Base-by-base conservation (phyloP, 2,329 filamentous ascomycete genomes). In the Stagonosporopsis vannaccii region DNA sequence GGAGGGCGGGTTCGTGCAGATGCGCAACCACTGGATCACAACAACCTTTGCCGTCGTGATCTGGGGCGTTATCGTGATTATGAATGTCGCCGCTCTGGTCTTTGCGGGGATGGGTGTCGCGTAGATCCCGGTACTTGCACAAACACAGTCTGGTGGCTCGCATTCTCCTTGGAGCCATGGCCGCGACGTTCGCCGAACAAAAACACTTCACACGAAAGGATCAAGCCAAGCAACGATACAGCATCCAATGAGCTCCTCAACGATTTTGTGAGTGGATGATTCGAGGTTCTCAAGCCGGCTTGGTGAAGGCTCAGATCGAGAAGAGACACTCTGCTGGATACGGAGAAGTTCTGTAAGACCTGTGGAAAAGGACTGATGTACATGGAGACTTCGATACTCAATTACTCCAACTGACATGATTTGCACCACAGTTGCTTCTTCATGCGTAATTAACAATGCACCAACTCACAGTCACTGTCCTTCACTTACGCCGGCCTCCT, bases 21-120 rank as follows among this genome's bases (percentile, higher is more conserved):
- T 96, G 90, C 81, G 84, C 32, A 95, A 94, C 69, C 81, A 85
- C 44, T 90, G 90, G 85, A 75, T 87, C 50, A 82, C 87, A 7
- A 80, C 85, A 0, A 73, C 75, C 0, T 59, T 92, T 56, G 85
- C 85, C 1, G 74, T 85, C 0, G 11, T 86, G 1, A 84, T 95
- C 42, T 95, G 91, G 91, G 57, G 88, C 1, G 75, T 92, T 25
- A 91, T 95, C 69, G 84, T 87, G 0, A 78, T 90, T 7, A 90
- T 94, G 88, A 93, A 94, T 70, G 81, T 92, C n/a, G 88, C 90
- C 0, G 84, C 91, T 59, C 71, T 93, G 62, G 90, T 91, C 3
- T 72, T 93, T 23, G 59, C 60, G 3, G 50, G 76, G 81, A 32
- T 90, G 66, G 88, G 86, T 1, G 58, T 65, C 47, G 64, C 61